Percentiles rank a stretch among this genome's conserved stretches.
These are phyloP conservation scores for Penicillium subrubescens DNA, from an alignment of 495 filamentous ascomycete species.

Conservation along the genomic window DNA sequence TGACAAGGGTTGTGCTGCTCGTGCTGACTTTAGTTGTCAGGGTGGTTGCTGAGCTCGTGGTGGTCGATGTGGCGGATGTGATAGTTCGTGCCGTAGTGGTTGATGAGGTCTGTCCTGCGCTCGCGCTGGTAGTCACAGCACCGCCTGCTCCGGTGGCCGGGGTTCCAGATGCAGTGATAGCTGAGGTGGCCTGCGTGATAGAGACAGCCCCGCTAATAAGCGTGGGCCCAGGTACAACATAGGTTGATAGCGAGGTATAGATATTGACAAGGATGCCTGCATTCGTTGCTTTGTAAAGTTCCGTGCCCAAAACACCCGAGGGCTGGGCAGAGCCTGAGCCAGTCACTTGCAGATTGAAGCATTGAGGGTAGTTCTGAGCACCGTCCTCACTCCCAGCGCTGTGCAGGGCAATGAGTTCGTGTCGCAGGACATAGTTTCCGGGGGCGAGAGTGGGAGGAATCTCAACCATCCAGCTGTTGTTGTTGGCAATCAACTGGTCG, in stretches of 20 bases:
- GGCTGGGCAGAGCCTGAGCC: conserved; percentile 61
- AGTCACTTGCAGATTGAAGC: conserved; percentile 71
- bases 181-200: conserved; percentile 24
- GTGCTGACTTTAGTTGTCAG: conserved; percentile 7
- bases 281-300: conserved; percentile 61
- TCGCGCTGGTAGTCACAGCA: conserved; percentile 5
- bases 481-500: conserved; percentile 64
- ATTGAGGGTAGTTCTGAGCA: conserved; percentile 77
- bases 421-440: conserved; percentile 76
- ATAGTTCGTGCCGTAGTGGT: background rate
- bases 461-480: conserved; percentile 65
- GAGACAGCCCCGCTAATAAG: conserved; percentile 38
- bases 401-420: conserved; percentile 79
- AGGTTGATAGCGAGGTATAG: conserved; percentile 49
- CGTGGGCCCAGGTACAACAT: conserved; percentile 53
- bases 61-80: conserved; percentile 2
- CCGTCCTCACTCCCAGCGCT: conserved; percentile 55
- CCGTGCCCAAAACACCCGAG: conserved; percentile 56
- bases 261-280: conserved; percentile 65
- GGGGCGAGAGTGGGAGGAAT: conserved; percentile 63
- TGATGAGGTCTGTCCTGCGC: background rate
- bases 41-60: background rate
- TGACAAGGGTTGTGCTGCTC: background rate
- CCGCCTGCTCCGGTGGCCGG: conserved; percentile 18
- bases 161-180: conserved; percentile 30